Percentiles rank a stretch among this genome's conserved stretches.
Conservation (phyloP, 2,329 filamentous ascomycete genomes). For the Monosporascus sp. region DNA sequence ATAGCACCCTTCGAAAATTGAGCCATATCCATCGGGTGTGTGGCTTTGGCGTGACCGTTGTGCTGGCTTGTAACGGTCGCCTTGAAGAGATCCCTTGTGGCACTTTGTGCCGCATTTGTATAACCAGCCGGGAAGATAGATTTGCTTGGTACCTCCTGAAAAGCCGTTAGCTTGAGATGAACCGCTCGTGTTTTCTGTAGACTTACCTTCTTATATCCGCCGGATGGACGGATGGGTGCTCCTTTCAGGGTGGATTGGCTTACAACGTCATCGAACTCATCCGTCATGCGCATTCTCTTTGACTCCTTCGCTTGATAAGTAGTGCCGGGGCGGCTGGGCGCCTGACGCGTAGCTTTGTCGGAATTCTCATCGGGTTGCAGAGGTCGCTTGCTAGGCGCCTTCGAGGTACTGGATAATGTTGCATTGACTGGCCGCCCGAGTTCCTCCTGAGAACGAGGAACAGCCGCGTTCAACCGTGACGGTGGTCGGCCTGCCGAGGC, state of each 20-base stretch:
- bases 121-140: conserved; percentile 58
- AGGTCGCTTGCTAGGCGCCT: conserved; percentile 69
- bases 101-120: conserved; percentile 48
- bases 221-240: conserved; percentile 79
- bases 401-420: conserved; percentile 56
- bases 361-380: conserved; percentile 61
- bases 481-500: conserved; percentile 37
- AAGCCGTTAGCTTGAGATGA: conserved; percentile 27
- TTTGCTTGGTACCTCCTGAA: conserved; percentile 56
- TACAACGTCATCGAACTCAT: conserved; percentile 61
- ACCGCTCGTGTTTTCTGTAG: conserved; percentile 1
- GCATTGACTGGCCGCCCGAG: conserved; percentile 55
- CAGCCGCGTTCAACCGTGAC: conserved; percentile 55
- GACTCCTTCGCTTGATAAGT: conserved; percentile 64
- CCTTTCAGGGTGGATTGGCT: conserved; percentile 66
- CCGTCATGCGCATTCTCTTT: conserved; percentile 75
- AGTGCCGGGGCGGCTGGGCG: conserved; percentile 46
- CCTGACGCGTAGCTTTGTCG: conserved; percentile 45
- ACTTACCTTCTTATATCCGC: conserved; percentile 61
- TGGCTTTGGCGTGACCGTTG: conserved; percentile 55
- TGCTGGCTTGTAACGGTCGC: conserved; percentile 62
- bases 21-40: conserved; percentile 75
- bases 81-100: conserved; percentile 58
- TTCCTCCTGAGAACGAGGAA: conserved; percentile 53
- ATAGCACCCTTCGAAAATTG: conserved; percentile 85